A percentile compares a stretch with the other conserved stretches of the same genome.
Evolutionary conservation across 208 protist species (phyloP).

Genomic region (Crithidia sp.): DNA sequence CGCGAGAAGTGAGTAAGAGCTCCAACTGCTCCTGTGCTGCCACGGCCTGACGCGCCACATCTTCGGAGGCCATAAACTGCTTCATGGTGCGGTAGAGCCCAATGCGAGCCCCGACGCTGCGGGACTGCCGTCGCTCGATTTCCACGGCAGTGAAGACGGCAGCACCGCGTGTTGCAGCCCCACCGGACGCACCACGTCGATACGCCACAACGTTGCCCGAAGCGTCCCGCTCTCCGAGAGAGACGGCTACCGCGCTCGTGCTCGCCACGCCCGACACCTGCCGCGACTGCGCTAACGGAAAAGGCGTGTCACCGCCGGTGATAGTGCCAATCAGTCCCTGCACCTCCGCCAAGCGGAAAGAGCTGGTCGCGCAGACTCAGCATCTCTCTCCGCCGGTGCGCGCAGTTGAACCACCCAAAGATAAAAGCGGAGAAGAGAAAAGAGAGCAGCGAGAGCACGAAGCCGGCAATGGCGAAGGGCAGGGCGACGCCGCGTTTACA

Average conservation of each 20-base stretch:
- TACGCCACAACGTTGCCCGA: neutral
- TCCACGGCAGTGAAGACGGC: neutral
- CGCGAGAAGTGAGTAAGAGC: neutral
- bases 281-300: conserved; percentile 10
- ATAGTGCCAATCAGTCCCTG: conserved; percentile 1
- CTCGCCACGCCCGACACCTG: conserved; percentile 4
- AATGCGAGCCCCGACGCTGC: conserved; percentile 14
- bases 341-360: conserved; percentile 8
- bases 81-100: conserved; percentile 14
- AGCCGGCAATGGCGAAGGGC: conserved; percentile 27
- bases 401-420: conserved; percentile 6
- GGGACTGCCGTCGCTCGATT: neutral
- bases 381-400: conserved; percentile 10
- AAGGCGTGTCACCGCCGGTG: neutral
- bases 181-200: neutral
- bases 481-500: conserved; percentile 37
- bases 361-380: conserved; percentile 20
- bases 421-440: conserved; percentile 8
- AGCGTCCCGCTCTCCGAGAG: neutral
- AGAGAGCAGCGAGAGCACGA: conserved; percentile 24
- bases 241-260: neutral
- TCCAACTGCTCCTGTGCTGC: neutral
- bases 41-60: conserved; percentile 4
- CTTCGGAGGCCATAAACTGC: conserved; percentile 19
- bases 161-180: too few species aligned